Evolutionary conservation across 371 early-diverging fungal species (phyloP).

Genomic region (Lichtheimia ornata): DNA sequence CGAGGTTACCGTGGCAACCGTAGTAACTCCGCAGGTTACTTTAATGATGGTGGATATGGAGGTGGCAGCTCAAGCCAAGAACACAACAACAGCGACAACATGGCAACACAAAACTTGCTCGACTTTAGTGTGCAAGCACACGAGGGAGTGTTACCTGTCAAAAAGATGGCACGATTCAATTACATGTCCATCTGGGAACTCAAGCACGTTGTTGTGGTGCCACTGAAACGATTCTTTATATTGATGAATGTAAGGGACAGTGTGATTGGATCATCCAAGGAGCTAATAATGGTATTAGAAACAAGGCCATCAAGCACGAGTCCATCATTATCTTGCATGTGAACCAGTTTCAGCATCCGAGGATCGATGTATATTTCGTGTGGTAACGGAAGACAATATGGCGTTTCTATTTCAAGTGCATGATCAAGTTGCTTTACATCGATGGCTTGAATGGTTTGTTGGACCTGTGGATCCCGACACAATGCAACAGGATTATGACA

Average conservation of each 20-base stretch:
- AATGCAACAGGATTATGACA: background rate
- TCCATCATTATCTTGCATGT: slow-evolving; percentile 28
- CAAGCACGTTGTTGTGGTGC: slow-evolving; percentile 40
- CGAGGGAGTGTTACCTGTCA: slow-evolving; percentile 44
- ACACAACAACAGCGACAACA: slow-evolving; percentile 15
- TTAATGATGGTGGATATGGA: background rate
- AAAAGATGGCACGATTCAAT: slow-evolving; percentile 32
- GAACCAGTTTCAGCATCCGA: slow-evolving; percentile 17
- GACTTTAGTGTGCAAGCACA: slow-evolving; percentile 38
- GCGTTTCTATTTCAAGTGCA: slow-evolving; percentile 41
- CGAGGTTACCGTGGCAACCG: slow-evolving; percentile 11
- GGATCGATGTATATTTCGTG: slow-evolving; percentile 32
- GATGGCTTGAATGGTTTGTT: slow-evolving; percentile 43
- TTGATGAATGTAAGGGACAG: slow-evolving; percentile 32
- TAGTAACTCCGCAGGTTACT: slow-evolving; percentile 15
- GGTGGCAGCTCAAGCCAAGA: slow-evolving; percentile 5
- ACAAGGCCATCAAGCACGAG: slow-evolving; percentile 22
- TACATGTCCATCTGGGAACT: slow-evolving; percentile 48
- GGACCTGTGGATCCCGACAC: slow-evolving; percentile 16
- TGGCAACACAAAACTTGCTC: slow-evolving; percentile 28
- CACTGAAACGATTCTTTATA: slow-evolving; percentile 34
- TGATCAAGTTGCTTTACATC: slow-evolving; percentile 30
- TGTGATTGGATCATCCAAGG: slow-evolving; percentile 2
- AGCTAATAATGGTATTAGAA: slow-evolving; percentile 17
- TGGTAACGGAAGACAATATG: slow-evolving; percentile 23